Conservation (phyloP, 805 yeast species). For the Komagataella ulmi region DNA sequence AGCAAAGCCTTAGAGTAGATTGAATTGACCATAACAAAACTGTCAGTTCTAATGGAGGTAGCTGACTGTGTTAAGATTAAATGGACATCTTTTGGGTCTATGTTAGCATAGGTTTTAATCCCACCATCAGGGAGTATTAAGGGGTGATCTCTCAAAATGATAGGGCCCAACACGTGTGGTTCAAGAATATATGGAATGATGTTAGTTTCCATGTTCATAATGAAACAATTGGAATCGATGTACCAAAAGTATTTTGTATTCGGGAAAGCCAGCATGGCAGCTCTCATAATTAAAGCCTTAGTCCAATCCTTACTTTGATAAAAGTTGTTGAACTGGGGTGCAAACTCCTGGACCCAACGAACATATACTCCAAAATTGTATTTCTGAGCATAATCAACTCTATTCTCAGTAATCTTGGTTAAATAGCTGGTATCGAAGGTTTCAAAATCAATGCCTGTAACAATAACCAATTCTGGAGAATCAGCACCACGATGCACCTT, state of each 20-base stretch:
- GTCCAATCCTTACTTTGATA: slow-evolving; percentile 45
- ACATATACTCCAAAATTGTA: slow-evolving; percentile 76
- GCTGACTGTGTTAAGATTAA: slow-evolving; percentile 62
- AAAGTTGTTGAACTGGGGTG: slow-evolving; percentile 40
- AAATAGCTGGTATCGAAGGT: slow-evolving; percentile 45
- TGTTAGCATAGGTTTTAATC: slow-evolving; percentile 54
- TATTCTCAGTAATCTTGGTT: slow-evolving; percentile 64
- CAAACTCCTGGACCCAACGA: slow-evolving; percentile 77
- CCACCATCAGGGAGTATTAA: slow-evolving; percentile 56
- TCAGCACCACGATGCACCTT: slow-evolving; percentile 16
- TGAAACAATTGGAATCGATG: slow-evolving; percentile 62
- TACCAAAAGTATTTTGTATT: slow-evolving; percentile 86
- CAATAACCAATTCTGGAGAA: slow-evolving; percentile 60
- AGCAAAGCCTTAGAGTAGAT: slow-evolving; percentile 50
- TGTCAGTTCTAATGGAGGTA: slow-evolving; percentile 47
- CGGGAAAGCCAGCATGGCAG: slow-evolving; percentile 92
- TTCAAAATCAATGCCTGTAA: slow-evolving; percentile 68
- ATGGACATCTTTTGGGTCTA: slow-evolving; percentile 38
- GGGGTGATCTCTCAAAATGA: slow-evolving; percentile 59
- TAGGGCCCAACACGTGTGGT: slow-evolving; percentile 46
- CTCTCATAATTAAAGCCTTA: slow-evolving; percentile 50
- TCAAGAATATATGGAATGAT: slow-evolving; percentile 45
- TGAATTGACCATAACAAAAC: slow-evolving; percentile 62
- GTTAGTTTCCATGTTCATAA: slow-evolving; percentile 58
- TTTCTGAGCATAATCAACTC: slow-evolving; percentile 76